Base-by-base conservation (phyloP, 192 early-diverging fungal species). In the Backusella morwellensis region DNA sequence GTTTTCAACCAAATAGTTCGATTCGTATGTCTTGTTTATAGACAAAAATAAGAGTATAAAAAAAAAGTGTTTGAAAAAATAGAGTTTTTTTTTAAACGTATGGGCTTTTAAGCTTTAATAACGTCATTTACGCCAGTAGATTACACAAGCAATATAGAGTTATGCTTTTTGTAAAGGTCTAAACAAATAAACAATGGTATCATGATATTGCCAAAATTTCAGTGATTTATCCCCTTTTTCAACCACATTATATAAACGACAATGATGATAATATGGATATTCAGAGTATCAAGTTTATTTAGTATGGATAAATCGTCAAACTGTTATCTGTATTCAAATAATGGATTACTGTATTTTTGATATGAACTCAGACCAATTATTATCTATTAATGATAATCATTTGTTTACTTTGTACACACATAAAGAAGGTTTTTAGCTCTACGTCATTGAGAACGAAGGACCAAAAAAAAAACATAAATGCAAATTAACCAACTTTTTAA, bases 131-230 rank as follows among this genome's bases (percentile, higher is more conserved):
- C 56, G 56, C 56, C 56, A 14, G 5, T 0, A 5, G 14, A 63
- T 26, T 63, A 29, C 56, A 63, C 56, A 63, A 63, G 29, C 7
- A 63, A 63, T 63, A 63, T 63, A 63, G 54, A 59, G 56, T 63
- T 63, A n/a, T 63, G 26, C 21, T 63, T 63, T 32, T 63, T 63
- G 56, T 63, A 63, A 63, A 63, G 23, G 21, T 63, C 21, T 26
- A 63, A 63, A 63, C 56, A 29, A 23, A 29, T 63, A 63, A 54
- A 54, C 52, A 21, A 63, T 63, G 21, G 9, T 29, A 29, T 26
- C 56, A 63, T 29, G 8, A 14, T 63, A 14, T 26, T 63, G 26
- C 12, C 23, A 54, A 23, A 63, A 63, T 8, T 4, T 63, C 21
- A 9, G 11, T 4, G 9, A 12, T 12, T 11, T 29, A 14, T 1